These are phyloP conservation scores for Prunus armeniaca DNA, from an alignment of 306 rosid species.

Conservation along the genomic window DNA sequence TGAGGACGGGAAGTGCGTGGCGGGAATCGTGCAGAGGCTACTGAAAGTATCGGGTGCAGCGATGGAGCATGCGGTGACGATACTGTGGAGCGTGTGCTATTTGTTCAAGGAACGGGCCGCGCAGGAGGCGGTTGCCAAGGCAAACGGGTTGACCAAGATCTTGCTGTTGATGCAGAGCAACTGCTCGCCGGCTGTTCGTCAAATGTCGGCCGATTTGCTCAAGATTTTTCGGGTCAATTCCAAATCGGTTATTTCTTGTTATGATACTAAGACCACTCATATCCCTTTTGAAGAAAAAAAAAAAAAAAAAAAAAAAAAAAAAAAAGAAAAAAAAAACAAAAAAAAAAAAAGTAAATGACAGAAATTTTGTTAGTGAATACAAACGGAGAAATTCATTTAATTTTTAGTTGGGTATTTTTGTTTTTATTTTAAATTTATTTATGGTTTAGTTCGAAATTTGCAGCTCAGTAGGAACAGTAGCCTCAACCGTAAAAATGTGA, in stretches of 20 bases:
- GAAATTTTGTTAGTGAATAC: slow-evolving; percentile 64
- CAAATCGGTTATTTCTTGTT: slow-evolving; percentile 60
- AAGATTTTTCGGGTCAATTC: slow-evolving; percentile 71
- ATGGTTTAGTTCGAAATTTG: background rate
- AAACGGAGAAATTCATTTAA: slow-evolving; percentile 37
- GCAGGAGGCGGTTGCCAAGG: slow-evolving; percentile 61
- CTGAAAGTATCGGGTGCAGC: slow-evolving; percentile 66
- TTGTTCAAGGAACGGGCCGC: slow-evolving; percentile 64
- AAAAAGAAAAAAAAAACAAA: background rate
- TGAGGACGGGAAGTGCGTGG: slow-evolving; percentile 47
- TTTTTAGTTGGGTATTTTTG: background rate
- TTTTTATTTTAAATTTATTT: background rate
- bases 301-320: background rate
- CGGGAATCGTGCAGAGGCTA: slow-evolving; percentile 60
- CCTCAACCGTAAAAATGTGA: no score
- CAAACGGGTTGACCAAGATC: slow-evolving; percentile 80
- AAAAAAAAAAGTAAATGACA: slow-evolving; percentile 44
- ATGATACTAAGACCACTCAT: slow-evolving; percentile 83
- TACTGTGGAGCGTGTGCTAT: slow-evolving; percentile 86
- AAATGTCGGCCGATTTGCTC: slow-evolving; percentile 80
- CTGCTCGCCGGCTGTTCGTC: slow-evolving; percentile 64
- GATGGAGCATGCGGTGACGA: slow-evolving; percentile 83
- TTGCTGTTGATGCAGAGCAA: slow-evolving; percentile 88
- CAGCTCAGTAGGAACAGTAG: no score
- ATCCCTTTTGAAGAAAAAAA: slow-evolving; percentile 59